Evolutionary conservation across 2,329 filamentous ascomycete species (phyloP).

Genomic region (Bipolaris victoriae): DNA sequence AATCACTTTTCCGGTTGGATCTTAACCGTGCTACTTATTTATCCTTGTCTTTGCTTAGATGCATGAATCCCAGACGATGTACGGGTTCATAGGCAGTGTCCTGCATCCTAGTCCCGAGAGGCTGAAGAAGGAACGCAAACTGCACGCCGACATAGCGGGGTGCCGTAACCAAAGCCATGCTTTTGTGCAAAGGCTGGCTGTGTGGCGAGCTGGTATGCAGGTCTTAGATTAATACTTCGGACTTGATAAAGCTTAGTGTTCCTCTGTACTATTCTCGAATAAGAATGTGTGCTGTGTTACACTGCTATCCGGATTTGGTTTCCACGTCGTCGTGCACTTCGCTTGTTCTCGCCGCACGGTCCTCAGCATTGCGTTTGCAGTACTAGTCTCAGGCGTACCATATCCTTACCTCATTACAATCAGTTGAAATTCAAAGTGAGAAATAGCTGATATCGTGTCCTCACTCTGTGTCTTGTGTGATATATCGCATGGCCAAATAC

Average conservation of each 20-base stretch:
- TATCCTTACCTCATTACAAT: too few species aligned
- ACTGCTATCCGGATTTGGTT: too few species aligned
- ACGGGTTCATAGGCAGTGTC: background rate
- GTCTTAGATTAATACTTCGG: background rate
- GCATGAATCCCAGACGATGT: background rate
- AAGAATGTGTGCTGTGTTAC: background rate
- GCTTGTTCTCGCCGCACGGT: too few species aligned
- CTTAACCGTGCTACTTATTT: background rate
- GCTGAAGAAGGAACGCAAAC: background rate
- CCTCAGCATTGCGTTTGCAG: too few species aligned
- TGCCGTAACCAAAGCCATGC: background rate
- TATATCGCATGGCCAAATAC: conserved; percentile 23
- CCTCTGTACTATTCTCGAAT: too few species aligned
- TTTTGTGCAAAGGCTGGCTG: background rate
- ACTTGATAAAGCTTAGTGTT: too few species aligned
- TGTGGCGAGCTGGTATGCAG: background rate
- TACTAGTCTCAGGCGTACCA: too few species aligned
- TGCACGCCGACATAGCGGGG: background rate
- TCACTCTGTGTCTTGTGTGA: conserved; percentile 11
- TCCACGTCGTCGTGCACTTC: too few species aligned
- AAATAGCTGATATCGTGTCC: conserved; percentile 27
- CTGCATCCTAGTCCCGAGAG: background rate
- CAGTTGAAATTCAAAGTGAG: background rate
- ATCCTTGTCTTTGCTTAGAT: background rate
- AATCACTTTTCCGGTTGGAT: background rate